phyloP scores from a whole-genome alignment of 1,139 yeast genomes.

The Geotrichum fermentans region DNA sequence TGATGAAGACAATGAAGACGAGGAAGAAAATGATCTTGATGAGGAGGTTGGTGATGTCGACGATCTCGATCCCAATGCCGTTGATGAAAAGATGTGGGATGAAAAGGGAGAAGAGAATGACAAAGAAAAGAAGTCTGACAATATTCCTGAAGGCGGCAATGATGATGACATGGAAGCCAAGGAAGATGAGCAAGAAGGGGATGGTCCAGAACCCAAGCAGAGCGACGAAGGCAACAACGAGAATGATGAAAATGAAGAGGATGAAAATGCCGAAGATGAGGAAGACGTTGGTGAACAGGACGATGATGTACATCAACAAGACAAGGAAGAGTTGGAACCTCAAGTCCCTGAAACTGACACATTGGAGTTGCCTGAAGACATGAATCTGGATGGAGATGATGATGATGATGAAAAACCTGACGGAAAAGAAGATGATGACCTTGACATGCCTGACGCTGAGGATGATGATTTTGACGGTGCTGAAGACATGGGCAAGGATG shows the following conservation, averaged over 20 bases:
- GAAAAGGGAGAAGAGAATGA: conserved; percentile 81
- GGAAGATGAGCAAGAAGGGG: conserved; percentile 73
- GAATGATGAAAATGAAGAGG: conserved; percentile 28
- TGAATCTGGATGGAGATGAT: conserved; percentile 69
- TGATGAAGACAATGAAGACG: conserved; percentile 51
- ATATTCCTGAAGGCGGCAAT: conserved; percentile 55
- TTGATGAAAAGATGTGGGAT: conserved; percentile 99
- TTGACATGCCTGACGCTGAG: conserved; percentile 38
- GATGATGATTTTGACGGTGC: conserved; percentile 31
- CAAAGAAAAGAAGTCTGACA: conserved; percentile 59
- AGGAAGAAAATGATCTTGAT: conserved; percentile 62
- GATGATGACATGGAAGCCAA: conserved; percentile 49
- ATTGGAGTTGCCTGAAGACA: conserved; percentile 79
- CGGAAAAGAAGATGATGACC: conserved; percentile 31
- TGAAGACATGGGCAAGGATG: conserved; percentile 61
- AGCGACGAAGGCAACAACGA: conserved; percentile 31
- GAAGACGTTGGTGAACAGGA: conserved; percentile 42
- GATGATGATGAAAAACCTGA: conserved; percentile 42
- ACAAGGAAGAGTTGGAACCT: conserved; percentile 64
- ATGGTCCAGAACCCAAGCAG: conserved; percentile 65
- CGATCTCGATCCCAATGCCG: conserved; percentile 87
- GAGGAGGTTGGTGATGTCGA: conserved; percentile 89
- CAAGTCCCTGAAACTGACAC: conserved; percentile 77
- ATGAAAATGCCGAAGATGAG: conserved; percentile 38
- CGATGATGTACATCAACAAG: conserved; percentile 51